Evolutionary conservation across 495 filamentous ascomycete genomes (phyloP), one percentile per base, ranked within the genome.

Genomic region (Neurospora hispaniola): DNA sequence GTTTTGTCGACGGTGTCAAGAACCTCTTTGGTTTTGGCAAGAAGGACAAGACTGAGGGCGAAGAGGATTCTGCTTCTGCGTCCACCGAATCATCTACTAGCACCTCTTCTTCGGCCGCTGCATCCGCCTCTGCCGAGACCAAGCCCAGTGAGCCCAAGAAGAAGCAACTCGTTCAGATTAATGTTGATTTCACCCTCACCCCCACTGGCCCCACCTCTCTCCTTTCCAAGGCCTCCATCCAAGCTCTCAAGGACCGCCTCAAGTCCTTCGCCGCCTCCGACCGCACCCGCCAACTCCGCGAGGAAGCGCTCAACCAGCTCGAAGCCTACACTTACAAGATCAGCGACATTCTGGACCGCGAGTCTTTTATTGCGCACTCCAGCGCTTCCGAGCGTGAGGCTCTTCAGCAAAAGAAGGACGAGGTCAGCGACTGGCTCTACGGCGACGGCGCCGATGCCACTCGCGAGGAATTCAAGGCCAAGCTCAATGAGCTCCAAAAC

Each of bases 281-380:
- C 82, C 84, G 85, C 66, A 87, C 90, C 6, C 92, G 94, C 40
- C 81, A 89, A 54, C 83, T 89, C 62, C 90, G 95, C 42, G 94
- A 97, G 79, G 96, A 97, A 81, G 88, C 92, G 11, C 83, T 97
- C 39, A 99, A 99, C 83, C 90, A 92, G 76, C 89, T 99, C 38
- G 96, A 99, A 80, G 89, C 87, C n/a, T 97, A 92, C 80, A 97
- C 94, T 59, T 99, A 99, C 86, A 90, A 89, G 73, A 88, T 91
- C 48, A 90, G 94, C 6, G 96, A 98, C 81, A 84, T 94, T 23
- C 81, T 96, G 11, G 89, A 91, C 18, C 90, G 92, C 74, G 88
- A 91, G 71, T 87, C 86, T 18, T 98, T 98, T 80, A 82, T 90
- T 48, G 85, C 83, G 12, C 89, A 86, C 14, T 89, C 94, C 66